These are phyloP conservation scores for Acanthamoeba royreba DNA, from an alignment of 208 protist species.

Conservation along the genomic window DNA sequence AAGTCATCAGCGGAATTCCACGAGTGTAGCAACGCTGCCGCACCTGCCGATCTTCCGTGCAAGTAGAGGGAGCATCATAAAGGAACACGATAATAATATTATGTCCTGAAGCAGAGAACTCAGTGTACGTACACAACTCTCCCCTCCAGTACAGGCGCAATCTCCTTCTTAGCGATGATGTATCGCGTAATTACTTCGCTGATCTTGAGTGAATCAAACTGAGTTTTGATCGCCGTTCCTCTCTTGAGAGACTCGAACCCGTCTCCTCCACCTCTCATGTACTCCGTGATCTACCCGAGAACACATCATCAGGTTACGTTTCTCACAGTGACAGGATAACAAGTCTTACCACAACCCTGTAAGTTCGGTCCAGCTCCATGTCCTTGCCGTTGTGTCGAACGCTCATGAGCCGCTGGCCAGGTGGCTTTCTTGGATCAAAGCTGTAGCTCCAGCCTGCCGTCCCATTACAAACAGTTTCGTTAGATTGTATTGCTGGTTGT, in stretches of 20 bases:
- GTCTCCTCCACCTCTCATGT: slow-evolving; percentile 21
- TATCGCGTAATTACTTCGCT: background rate
- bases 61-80: too few relatives aligned
- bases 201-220: background rate
- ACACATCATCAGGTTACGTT: background rate
- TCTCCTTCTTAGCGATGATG: slow-evolving; percentile 20
- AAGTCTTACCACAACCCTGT: background rate
- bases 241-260: slow-evolving; percentile 5
- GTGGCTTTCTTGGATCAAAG: background rate
- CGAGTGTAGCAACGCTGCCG: too few relatives aligned
- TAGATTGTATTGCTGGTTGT: background rate
- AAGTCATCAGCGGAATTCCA: too few relatives aligned
- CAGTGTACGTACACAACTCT: background rate
- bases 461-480: background rate
- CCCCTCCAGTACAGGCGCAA: background rate
- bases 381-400: background rate
- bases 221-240: background rate
- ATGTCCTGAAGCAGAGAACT: background rate
- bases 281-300: background rate
- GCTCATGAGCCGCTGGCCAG: background rate
- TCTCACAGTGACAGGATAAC: too few relatives aligned
- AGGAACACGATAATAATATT: too few relatives aligned
- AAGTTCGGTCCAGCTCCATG: background rate
- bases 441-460: background rate
- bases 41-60: too few relatives aligned